Base-by-base conservation (phyloP, 768 basidiomycete genomes). In the Kwoniella bestiolae region DNA sequence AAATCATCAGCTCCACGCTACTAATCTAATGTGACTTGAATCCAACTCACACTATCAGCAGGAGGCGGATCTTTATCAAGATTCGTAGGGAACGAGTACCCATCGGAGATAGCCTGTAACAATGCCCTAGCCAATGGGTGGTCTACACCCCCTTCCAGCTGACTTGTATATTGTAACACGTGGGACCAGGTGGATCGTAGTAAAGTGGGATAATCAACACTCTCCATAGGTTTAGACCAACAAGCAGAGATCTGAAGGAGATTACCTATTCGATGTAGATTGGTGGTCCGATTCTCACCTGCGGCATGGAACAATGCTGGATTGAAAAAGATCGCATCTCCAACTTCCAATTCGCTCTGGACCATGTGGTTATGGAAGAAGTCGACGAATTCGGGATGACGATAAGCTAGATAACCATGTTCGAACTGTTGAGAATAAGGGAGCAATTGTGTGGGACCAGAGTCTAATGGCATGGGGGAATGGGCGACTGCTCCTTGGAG, bases 271-370 rank as follows among this genome's bases (percentile, higher is more conserved):
- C 69, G 52, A 12, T 25, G 8, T 23, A 34, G 1, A n/a, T 63
- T 46, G 8, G 26, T 44, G 1, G 47, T 60, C 3, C 49, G 21
- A 47, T 70, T 70, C 23, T 21, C 32, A 16, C 69, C 69, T 8
- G 69, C 38, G 5, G 34, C 38, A 46, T 70, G 69, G 61, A 56
- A 62, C 3, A 50, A 31, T 12, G 65, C 65, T 7, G 69, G 69
- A 38, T 70, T 70, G 65, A 70, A 70, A 56, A 66, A 67, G 11
- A 67, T 25, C 23, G 60, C 69, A 44, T 70, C 69, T n/a, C 69
- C 69, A 16, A 18, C 31, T 7, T 47, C 28, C 31, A 70, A 66
- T 23, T 26, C 31, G 6, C 63, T 35, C 45, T 70, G 69, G 32
- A 60, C 28, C 65, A 63, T 55, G 18, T 23, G n/a, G 5, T 16